These are phyloP conservation scores for Stemphylium beticola DNA, from an alignment of 2,329 filamentous ascomycete species.

Conservation along the genomic window DNA sequence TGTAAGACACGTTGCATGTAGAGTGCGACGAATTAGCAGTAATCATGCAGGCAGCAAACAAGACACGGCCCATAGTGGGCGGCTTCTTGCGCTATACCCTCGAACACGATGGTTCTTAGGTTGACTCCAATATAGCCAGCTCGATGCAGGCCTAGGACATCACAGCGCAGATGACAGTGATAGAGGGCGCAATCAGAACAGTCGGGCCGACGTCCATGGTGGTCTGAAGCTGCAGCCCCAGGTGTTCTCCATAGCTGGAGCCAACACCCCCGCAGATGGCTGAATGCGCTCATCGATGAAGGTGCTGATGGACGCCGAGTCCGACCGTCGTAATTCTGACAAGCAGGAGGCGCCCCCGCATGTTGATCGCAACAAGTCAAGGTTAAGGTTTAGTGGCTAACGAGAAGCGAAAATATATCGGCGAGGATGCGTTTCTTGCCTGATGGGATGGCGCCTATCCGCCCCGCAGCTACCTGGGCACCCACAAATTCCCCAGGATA, in stretches of 20 bases:
- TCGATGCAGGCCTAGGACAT: not conserved
- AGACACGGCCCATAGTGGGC: conserved; percentile 20
- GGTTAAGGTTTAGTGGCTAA: conserved; percentile 30
- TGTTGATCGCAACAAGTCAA: conserved; percentile 20
- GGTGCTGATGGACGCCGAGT: conserved; percentile 15
- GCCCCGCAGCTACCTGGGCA: conserved; percentile 26
- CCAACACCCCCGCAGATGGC: conserved; percentile 14
- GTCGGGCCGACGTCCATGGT: conserved; percentile 4
- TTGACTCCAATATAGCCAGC: not conserved
- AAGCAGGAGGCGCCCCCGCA: conserved; percentile 16
- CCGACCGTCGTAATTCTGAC: conserved; percentile 8
- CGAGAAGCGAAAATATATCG: conserved; percentile 40
- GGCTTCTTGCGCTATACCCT: conserved; percentile 4
- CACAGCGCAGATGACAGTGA: not conserved
- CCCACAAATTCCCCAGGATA: conserved; percentile 25
- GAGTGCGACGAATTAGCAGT: conserved; percentile 21
- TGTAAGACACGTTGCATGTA: conserved; percentile 28
- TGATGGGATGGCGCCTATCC: conserved; percentile 24
- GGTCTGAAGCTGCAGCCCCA: conserved; percentile 6
- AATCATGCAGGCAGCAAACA: conserved; percentile 24
- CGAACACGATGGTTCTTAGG: conserved; percentile 6
- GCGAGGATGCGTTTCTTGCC: conserved; percentile 21
- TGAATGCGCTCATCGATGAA: not conserved
- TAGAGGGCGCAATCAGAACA: not conserved
- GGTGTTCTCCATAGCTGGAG: conserved; percentile 11